These are phyloP conservation scores for Coelastrella sp. DNA, from an alignment of 139 green algal species.

Conservation along the genomic window DNA sequence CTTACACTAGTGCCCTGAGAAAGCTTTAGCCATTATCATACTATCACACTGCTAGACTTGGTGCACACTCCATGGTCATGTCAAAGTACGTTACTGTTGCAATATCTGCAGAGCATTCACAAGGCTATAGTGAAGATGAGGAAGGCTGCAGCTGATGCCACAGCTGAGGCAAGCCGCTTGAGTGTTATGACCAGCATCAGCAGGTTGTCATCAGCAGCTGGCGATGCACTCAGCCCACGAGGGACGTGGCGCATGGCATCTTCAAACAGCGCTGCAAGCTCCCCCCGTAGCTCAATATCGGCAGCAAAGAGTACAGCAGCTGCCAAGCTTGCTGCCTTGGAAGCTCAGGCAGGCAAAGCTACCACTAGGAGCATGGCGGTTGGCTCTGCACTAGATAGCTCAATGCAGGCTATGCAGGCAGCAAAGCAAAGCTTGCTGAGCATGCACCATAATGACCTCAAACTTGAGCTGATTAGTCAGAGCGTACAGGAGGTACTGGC, in stretches of 20 bases:
- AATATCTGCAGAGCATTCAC: slow-evolving; percentile 9
- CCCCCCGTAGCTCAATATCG: not conserved
- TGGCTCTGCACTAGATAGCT: slow-evolving; percentile 31
- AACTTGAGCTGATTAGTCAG: slow-evolving; percentile 41
- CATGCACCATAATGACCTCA: slow-evolving; percentile 39
- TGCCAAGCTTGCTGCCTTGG: slow-evolving; percentile 5
- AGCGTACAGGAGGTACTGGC: slow-evolving; percentile 32
- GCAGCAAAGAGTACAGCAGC: not conserved
- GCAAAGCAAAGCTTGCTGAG: slow-evolving; percentile 41
- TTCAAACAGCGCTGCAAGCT: not conserved
- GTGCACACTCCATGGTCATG: not conserved
- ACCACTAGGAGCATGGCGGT: slow-evolving; percentile 5
- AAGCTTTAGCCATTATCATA: too few species aligned
- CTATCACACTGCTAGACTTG: too few species aligned
- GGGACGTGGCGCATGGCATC: not conserved
- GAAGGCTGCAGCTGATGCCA: not conserved
- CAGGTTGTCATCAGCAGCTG: not conserved
- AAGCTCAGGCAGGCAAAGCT: slow-evolving; percentile 19
- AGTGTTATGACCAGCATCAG: not conserved
- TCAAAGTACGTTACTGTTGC: not conserved
- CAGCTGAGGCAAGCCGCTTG: not conserved
- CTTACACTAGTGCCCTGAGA: not conserved
- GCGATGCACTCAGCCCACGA: not conserved
- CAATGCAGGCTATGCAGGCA: slow-evolving; percentile 40
- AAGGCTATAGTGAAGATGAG: not conserved